phyloP scores from a whole-genome alignment of 352 stramenopile species.

The Detonula confervacea region DNA sequence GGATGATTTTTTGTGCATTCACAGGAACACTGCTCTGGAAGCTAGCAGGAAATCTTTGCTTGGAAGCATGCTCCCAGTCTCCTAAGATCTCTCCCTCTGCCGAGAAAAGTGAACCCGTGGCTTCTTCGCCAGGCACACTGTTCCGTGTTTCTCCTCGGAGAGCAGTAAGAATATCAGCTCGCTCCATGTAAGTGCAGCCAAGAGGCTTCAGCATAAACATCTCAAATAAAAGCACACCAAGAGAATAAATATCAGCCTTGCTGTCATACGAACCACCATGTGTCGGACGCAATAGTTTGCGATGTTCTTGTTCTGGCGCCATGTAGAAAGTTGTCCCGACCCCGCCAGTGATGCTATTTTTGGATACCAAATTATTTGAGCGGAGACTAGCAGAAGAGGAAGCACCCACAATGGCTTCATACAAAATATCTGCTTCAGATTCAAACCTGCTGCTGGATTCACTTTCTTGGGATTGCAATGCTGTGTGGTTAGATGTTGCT shows the following conservation, averaged over 20 bases:
- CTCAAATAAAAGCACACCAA: constrained; percentile 95
- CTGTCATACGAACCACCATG: constrained; percentile 90
- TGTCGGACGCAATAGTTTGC: constrained; percentile 64
- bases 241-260: constrained; percentile 94
- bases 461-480: constrained; percentile 10
- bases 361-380: constrained; percentile 34
- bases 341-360: constrained; percentile 90
- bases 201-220: constrained; percentile 87
- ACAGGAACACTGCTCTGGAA: constrained; percentile 55
- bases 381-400: constrained; percentile 25
- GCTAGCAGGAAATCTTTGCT: constrained; percentile 56
- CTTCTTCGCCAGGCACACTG: constrained; percentile 9
- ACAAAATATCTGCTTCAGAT: constrained; percentile 55
- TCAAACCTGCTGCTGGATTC: constrained; percentile 22
- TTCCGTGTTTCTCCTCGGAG: constrained; percentile 62
- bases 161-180: constrained; percentile 64
- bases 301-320: constrained; percentile 91
- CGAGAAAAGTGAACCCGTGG: constrained; percentile 27
- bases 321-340: constrained; percentile 95
- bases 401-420: constrained; percentile 66
- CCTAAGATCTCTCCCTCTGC: constrained; percentile 38
- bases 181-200: constrained; percentile 70
- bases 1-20: constrained; percentile 59
- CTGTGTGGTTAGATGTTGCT: constrained; percentile 80
- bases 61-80: constrained; percentile 42